These are phyloP conservation scores for Oryza glumipatula DNA, from an alignment of 176 grass and related monocot species.

Conservation along the genomic window DNA sequence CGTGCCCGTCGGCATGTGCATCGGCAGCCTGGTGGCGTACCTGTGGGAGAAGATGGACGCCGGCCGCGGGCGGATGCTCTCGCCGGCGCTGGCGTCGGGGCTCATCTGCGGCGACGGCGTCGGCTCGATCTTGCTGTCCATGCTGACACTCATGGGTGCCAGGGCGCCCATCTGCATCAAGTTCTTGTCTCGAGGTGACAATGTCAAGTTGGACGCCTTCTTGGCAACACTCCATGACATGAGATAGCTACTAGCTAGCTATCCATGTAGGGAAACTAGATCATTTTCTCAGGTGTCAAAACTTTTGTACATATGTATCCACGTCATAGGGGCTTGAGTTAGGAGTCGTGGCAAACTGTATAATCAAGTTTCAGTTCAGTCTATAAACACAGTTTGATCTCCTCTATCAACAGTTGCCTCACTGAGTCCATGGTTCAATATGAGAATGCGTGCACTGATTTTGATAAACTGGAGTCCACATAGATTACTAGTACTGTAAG, in stretches of 20 bases:
- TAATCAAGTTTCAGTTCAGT: not conserved
- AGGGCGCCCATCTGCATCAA: constrained; percentile 63
- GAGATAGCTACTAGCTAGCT: not conserved
- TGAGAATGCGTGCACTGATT: not conserved
- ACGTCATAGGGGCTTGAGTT: not conserved
- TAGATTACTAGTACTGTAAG: too few species aligned
- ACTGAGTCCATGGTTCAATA: not conserved
- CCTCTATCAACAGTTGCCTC: not conserved
- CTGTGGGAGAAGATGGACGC: constrained; percentile 42
- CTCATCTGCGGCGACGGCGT: constrained; percentile 63
- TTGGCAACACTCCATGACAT: constrained; percentile 28
- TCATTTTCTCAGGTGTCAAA: not conserved
- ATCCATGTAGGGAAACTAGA: not conserved
- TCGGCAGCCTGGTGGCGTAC: constrained; percentile 47
- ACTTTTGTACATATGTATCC: not conserved
- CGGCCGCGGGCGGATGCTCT: constrained; percentile 2
- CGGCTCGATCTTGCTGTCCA: constrained; percentile 43
- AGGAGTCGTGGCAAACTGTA: not conserved
- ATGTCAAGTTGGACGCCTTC: constrained; percentile 51
- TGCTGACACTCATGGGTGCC: constrained; percentile 37
- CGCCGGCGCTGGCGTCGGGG: constrained; percentile 49
- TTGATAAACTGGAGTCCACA: not conserved
- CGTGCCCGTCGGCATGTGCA: constrained; percentile 62
- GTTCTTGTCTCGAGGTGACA: constrained; percentile 57
- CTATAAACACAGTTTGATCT: not conserved